Base-by-base conservation (phyloP, 106 monocot species). In the Apostasia ramifera region DNA sequence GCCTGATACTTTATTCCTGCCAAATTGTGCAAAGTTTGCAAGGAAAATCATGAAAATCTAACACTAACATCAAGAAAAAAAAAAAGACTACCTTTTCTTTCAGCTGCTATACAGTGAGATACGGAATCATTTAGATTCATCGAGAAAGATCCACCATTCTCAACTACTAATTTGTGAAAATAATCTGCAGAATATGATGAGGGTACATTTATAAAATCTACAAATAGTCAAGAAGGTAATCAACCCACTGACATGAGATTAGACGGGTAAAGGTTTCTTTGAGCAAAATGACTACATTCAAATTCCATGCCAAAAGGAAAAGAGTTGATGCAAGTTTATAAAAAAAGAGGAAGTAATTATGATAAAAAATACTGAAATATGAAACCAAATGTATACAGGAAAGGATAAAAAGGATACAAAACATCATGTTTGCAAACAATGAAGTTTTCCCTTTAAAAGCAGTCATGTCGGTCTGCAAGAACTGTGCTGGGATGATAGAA, bases 1-100 rank as follows among this genome's bases (percentile, higher is more conserved):
- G 93, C 92, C 67, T 90, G 98, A 78, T 98, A 98, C 76, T 85
- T 98, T 70, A 98, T 93, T 63, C 98, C 98, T 94, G 87, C n/a
- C 8, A 75, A 71, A 72, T 8, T 59, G 46, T 7, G 48, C 37
- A 6, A 37, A 26, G 7, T 48, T 65, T 65, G 48, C 48, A 49
- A 26, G 47, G 47, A 49, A 26, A 5, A 3, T 11, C 1, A 48
- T 5, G 37, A 47, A 48, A 38, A 49, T 6, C n/a, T 7, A 65
- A 65, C 40, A 64, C 53, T 40, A 47, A n/a, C 55, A 66, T 68
- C 12, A 42, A 37, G 26, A 66, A 47, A 70, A 77, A 59, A 59
- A 15, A 63, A 49, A 57, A 47, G 37, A 69, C 8, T 53, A 98
- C 98, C 98, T 83, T 85, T 98, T 81, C 80, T 89, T 69, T 92